phyloP scores from a whole-genome alignment of 257 asterid genomes.

The Nicotiana undulata region DNA sequence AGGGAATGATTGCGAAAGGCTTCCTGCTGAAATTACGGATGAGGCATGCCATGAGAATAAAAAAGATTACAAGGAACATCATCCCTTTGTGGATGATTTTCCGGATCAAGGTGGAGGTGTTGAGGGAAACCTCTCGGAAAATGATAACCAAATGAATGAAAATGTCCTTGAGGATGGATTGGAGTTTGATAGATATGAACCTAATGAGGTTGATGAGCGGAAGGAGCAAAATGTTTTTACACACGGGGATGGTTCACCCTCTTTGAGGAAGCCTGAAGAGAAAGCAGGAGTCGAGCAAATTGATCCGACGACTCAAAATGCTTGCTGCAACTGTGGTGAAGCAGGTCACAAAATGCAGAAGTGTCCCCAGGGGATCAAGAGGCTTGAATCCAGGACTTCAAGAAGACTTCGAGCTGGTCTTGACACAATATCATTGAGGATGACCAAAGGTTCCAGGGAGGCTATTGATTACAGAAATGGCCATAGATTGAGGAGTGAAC shows the following conservation, averaged over 20 bases:
- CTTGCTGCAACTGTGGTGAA: conserved; percentile 31
- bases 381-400: conserved; percentile 10
- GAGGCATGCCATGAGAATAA: conserved; percentile 14
- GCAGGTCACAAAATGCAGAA: conserved; percentile 25
- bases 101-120: conserved; percentile 17
- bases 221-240: conserved; percentile 17
- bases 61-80: conserved; percentile 11
- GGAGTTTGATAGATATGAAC: conserved; percentile 56
- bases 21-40: conserved; percentile 20
- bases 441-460: conserved; percentile 14
- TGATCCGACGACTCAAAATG: conserved; percentile 4
- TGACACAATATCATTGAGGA: conserved; percentile 12
- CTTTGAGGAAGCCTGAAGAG: conserved; percentile 19
- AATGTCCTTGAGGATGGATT: conserved; percentile 18
- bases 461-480: conserved; percentile 13
- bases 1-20: conserved; percentile 16
- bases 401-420: conserved; percentile 12
- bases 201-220: conserved; percentile 26
- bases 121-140: conserved; percentile 22
- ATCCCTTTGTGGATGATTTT: conserved; percentile 6
- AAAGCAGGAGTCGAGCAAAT: conserved; percentile 13
- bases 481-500: conserved; percentile 13
- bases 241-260: conserved; percentile 8
- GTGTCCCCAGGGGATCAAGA: conserved; percentile 22
- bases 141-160: conserved; percentile 27